A percentile compares a stretch with the other conserved stretches of the same genome.
Evolutionary conservation across 768 basidiomycete species (phyloP).

Genomic region (Cyathus striatus): DNA sequence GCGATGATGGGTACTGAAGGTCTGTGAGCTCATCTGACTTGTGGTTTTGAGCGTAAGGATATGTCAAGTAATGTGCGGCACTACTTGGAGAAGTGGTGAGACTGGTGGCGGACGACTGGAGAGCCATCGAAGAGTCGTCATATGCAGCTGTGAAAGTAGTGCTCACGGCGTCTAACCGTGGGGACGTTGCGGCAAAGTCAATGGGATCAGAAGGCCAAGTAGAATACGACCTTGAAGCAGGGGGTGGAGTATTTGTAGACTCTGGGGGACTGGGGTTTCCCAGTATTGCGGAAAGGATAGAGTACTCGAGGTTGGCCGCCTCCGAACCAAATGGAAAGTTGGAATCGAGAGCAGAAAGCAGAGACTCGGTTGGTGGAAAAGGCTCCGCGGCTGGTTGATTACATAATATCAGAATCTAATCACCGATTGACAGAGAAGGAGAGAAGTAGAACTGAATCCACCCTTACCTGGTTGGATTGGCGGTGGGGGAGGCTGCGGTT

Average conservation of each 20-base stretch:
- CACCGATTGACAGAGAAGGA: conserved; percentile 5
- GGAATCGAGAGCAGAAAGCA: conserved; percentile 58
- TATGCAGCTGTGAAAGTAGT: conserved; percentile 25
- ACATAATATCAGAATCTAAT: conserved; percentile 12
- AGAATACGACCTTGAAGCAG: conserved; percentile 29
- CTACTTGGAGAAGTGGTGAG: conserved; percentile 29
- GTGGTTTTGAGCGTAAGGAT: conserved; percentile 37
- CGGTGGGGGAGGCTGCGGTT: conserved; percentile 1
- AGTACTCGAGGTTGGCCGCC: conserved; percentile 92
- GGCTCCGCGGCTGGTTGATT: conserved; percentile 44
- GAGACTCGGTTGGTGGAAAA: too few species aligned
- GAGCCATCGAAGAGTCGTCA: conserved; percentile 27
- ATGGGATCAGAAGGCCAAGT: conserved; percentile 39
- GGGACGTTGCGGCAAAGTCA: conserved; percentile 28
- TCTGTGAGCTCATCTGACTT: conserved; percentile 32
- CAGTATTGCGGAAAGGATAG: conserved; percentile 88
- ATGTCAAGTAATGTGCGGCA: conserved; percentile 38
- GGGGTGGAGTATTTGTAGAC: conserved; percentile 36
- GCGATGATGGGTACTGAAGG: conserved; percentile 29
- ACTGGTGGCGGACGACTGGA: conserved; percentile 28
- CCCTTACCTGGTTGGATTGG: conserved; percentile 8
- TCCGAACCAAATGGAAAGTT: conserved; percentile 76
- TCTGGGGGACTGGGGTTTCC: conserved; percentile 66
- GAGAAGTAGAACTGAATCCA: too few species aligned
- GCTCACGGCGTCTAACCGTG: conserved; percentile 20